A percentile compares a stretch with the other conserved stretches of the same genome.
These are phyloP conservation scores for Cyanidiococcus yangmingshanensis DNA, from an alignment of 23 red algal species.

Conservation along the genomic window DNA sequence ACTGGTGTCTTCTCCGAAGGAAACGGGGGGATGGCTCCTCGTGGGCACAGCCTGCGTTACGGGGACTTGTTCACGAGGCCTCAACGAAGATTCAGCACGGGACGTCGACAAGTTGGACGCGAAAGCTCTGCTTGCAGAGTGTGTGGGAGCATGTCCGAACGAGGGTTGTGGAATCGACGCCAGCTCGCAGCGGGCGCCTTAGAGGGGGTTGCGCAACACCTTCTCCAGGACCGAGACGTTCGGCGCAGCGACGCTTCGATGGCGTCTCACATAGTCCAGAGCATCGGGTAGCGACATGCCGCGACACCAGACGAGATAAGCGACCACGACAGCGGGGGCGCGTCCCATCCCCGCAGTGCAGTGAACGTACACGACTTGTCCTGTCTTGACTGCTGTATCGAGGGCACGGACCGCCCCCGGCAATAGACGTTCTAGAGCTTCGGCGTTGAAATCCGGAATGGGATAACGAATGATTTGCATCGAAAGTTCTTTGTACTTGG, in stretches of 20 bases:
- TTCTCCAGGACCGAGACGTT: slow-evolving; percentile 64
- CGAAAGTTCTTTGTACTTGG: slow-evolving; percentile 28
- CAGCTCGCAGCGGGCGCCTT: no score
- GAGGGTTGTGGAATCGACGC: no score
- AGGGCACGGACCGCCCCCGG: slow-evolving; percentile 36
- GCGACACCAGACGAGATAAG: slow-evolving; percentile 52
- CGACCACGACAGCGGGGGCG: slow-evolving; percentile 59
- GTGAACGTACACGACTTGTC: slow-evolving; percentile 57
- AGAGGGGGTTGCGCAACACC: background rate
- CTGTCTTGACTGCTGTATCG: slow-evolving; percentile 20
- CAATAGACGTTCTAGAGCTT: slow-evolving; percentile 30
- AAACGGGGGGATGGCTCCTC: no score
- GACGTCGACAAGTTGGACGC: no score
- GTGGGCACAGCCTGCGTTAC: no score
- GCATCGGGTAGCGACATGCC: slow-evolving; percentile 47
- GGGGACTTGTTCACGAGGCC: no score
- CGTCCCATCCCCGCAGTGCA: slow-evolving; percentile 89
- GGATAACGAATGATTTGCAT: slow-evolving; percentile 21
- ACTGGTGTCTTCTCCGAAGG: no score
- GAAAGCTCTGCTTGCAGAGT: no score
- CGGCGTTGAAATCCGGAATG: slow-evolving; percentile 46
- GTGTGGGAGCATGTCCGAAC: no score
- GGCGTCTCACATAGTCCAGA: slow-evolving; percentile 48
- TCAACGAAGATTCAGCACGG: no score
- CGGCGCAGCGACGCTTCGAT: slow-evolving; percentile 59